Evolutionary conservation across 805 yeast species (phyloP), one percentile per base, ranked within the genome.

Genomic region (Hanseniaspora meyeri): DNA sequence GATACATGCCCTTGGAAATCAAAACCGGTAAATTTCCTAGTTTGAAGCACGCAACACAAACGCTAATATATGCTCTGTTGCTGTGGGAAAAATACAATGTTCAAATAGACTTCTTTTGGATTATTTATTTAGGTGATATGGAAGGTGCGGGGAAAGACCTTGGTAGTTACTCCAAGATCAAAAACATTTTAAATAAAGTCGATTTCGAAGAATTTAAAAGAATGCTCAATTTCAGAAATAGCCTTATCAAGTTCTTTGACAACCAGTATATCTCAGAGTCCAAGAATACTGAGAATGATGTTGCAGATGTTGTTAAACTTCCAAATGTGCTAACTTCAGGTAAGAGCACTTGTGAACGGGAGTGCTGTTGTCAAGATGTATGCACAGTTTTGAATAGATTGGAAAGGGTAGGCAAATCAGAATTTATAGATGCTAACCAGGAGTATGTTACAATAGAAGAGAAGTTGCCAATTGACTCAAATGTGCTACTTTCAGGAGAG

Each of bases 41-140:
- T 40, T 66, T 83, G 5, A 68, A 83, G 3, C 96, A 93, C 66
- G 81, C 85, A 51, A 95, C 95, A 0, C 98, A 93, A 66, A 84
- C 93, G 0, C 76, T 90, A 0, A 70, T 93, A 7, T 93, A 93
- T 65, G 81, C 95, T 0, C 69, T 91, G 16, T 69, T 93, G 57
- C 76, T 88, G 62, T 80, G 81, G 49, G 97, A 93, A 60, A 72
- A 95, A 29, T 91, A 91, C 66, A 83, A 80, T 42, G 70, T 85
- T 45, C 82, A 84, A 24, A 77, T 85, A 2, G 73, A 76, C 3
- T 78, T 80, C 57, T 85, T 82, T 50, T 69, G 88, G 37, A 71
- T 93, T 32, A 85, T 85, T 8, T 93, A 90, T 67, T 82, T 95
- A 0, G 81, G 81, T 57, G 73, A 76, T 32, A 74, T 75, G 43